Base-by-base conservation (phyloP, 139 green algal genomes). In the Trebouxia sp. region DNA sequence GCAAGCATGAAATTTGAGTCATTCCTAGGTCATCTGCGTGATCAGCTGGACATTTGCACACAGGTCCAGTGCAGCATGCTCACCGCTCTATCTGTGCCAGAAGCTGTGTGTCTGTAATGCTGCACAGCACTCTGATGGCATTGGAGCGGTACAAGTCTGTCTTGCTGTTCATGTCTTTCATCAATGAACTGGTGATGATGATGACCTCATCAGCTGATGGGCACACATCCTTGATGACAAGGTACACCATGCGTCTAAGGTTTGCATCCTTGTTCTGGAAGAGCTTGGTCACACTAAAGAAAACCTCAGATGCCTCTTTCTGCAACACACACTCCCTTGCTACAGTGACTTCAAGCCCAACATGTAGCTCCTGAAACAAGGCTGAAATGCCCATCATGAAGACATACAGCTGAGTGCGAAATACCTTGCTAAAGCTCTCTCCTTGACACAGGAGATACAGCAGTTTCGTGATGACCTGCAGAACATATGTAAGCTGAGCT, bases 151-250 rank as follows among this genome's bases (percentile, higher is more conserved):
- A 99, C 43, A 99, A 87, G 76, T 99, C 96, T 28, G 90, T 93
- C 66, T 92, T 95, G 87, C 84, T 92, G 90, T 98, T 99, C 95
- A 99, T 99, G 89, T 99, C 97, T 90, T 99, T 99, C 97, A 99
- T 99, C 2, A 99, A 88, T 37, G 92, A 98, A 85, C 82, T 91
- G 42, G 96, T 99, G 51, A 99, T 96, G 82, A 99, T 99, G 85
- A 99, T 99, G 75, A 99, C 97, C n/a, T 80, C 75, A 66, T 97
- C 94, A 12, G 88, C 86, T 58, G 84, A 88, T 8, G 96, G 96
- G 83, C 94, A 98, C 55, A 99, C 95, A 80, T 99, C 97, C 90
- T 99, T 99, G 86, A 99, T 98, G 70, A 96, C 93, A 50, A 99
- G 87, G 84, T 99, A 99, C 75, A 99, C 93, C 94, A 99, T 98